Base-by-base conservation (phyloP, 148 eudicot species). In the Selenicereus undatus region DNA sequence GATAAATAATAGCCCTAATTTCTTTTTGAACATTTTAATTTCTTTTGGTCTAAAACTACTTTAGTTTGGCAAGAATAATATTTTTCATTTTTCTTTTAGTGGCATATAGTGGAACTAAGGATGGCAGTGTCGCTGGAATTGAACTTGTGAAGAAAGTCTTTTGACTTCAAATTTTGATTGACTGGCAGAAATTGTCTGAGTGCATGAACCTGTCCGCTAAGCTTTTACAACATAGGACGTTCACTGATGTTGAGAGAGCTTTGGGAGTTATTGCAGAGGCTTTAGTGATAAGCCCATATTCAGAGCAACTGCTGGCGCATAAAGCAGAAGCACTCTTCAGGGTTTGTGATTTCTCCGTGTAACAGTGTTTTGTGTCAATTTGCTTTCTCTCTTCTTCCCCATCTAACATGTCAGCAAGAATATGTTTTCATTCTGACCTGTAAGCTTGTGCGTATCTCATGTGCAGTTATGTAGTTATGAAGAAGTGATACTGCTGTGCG, bases 251-350 rank as follows among this genome's bases (percentile, higher is more conserved):
- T 24, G 90, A 89, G 68, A 86, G 68, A 87, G 94, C 97, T 30
- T 77, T 92, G 88, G 82, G 76, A 80, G 68, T 89, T 78, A 89
- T 91, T 84, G 80, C 87, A 65, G 97, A 94, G 83, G 99, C 91
- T 76, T 85, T 94, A 88, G 78, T 21, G 45, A 91, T 90, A 80
- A 91, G 99, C 85, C 84, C 94, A 64, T 84, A 86, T 81, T 90
- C 93, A 27, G 97, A 91, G 78, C 88, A 89, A 82, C 82, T 96
- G 79, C 90, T 89, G 81, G 91, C 91, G 79, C 90, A 88, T 88
- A 96, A 96, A 89, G 99, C 92, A 48, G 90, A 86, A 82, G 95
- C 90, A 76, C 99, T 96, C 86, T 90, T 96, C 80, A 90, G 79
- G 97, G 99, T 96, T 78, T 74, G 92, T 83, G 74, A 45, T 77